A percentile compares a stretch with the other conserved stretches of the same genome.
Evolutionary conservation across 176 grass and related monocot species (phyloP).

Genomic region (Calamus simplicifolius): DNA sequence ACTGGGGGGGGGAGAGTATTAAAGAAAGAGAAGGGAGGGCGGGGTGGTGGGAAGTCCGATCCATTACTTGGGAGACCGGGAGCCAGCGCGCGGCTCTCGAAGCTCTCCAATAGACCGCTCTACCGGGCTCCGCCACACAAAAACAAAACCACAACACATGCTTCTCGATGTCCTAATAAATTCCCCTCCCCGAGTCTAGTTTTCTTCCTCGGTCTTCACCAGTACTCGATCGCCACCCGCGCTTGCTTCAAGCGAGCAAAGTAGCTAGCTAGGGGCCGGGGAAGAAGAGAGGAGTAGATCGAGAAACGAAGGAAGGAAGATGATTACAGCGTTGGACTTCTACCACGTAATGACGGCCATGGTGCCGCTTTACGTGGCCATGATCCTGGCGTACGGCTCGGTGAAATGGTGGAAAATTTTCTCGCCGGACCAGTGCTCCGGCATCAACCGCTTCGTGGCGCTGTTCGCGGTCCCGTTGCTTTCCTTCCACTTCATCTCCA

Average conservation of each 20-base stretch:
- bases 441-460: constrained; percentile 98
- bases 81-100: constrained; percentile 7
- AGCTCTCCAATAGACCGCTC: constrained; percentile 2
- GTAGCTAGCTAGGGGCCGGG: no score
- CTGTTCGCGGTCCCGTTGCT: constrained; percentile 96
- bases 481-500: constrained; percentile 99
- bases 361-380: constrained; percentile 97
- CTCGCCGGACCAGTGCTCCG: constrained; percentile 96
- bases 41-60: background rate
- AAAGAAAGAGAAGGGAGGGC: constrained; percentile 1
- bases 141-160: constrained; percentile 81
- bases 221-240: background rate
- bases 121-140: constrained; percentile 24
- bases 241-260: background rate
- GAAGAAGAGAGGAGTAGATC: no score
- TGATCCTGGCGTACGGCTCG: constrained; percentile 96
- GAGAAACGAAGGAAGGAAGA: constrained; percentile 22
- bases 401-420: constrained; percentile 99
- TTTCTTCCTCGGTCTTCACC: no score
- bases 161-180: constrained; percentile 21
- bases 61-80: constrained; percentile 28
- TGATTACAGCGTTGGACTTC: constrained; percentile 75
- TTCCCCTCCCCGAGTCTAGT: background rate
- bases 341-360: constrained; percentile 99
- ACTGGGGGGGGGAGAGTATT: background rate